These are phyloP conservation scores for Polygonum aviculare DNA, from an alignment of 148 eudicot species.

Conservation along the genomic window DNA sequence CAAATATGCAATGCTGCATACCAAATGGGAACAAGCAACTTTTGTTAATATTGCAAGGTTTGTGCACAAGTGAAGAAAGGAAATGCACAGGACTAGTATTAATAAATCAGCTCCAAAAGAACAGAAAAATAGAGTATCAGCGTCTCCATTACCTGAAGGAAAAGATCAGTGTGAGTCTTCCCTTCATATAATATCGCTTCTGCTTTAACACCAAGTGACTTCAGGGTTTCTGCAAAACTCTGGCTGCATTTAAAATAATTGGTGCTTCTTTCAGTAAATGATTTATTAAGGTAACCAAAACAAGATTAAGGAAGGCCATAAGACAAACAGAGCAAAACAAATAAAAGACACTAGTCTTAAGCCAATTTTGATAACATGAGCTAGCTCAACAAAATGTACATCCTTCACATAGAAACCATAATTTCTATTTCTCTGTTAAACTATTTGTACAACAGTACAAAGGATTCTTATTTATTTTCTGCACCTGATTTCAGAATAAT, in stretches of 20 bases:
- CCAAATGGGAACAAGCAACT: neutral
- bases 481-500: neutral
- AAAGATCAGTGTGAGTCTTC: slow-evolving; percentile 88
- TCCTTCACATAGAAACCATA: neutral
- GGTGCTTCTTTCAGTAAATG: neutral
- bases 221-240: slow-evolving; percentile 67
- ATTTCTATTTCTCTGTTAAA: neutral
- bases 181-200: slow-evolving; percentile 71
- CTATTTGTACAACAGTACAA: neutral
- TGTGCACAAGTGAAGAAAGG: neutral
- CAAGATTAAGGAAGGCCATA: neutral
- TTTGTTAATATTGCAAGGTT: neutral
- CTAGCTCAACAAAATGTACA: neutral
- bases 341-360: neutral
- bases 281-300: neutral
- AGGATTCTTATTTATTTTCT: neutral
- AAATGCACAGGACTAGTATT: neutral
- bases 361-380: neutral
- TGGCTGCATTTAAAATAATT: slow-evolving; percentile 30
- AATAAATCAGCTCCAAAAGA: neutral
- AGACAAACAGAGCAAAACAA: neutral
- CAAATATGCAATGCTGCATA: neutral
- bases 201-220: slow-evolving; percentile 67
- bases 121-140: neutral
- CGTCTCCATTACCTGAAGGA: slow-evolving; percentile 59